Base-by-base conservation (phyloP, 345 rosid species). In the Stellera chamaejasme region DNA sequence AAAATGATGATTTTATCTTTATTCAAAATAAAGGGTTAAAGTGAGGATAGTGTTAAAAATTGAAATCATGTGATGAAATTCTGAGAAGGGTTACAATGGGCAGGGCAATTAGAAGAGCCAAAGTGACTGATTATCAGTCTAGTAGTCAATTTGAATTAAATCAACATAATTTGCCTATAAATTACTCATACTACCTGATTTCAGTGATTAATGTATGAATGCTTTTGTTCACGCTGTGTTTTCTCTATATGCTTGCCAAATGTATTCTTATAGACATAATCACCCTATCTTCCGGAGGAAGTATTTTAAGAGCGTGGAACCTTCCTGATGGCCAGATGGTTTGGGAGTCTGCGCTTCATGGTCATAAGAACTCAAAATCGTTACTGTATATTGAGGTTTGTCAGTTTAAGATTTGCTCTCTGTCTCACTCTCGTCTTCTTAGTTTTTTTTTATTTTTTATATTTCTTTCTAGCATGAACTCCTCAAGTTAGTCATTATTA, bases 281-380 rank as follows among this genome's bases (percentile, higher is more conserved):
- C 43, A 86, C 90, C 51, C 87, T 89, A 68, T 89, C 96, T 47
- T 82, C 92, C 0, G 72, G 71, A 25, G 99, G 99, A 62, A 87
- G 87, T 74, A 71, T 58, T 59, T 46, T 93, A 60, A 74, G 99
- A 77, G 96, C 97, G 7, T 93, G 99, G 97, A 93, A 89, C 75
- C 99, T 93, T 67, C 97, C 97, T 52, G 97, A 93, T 76, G 97
- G 99, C 50, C 99, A 89, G 68, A 82, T 93, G 96, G 96, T 82
- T 55, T 89, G 99, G 99, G 95, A 89, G 69, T 75, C 94, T 60
- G 71, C 72, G 44, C 77, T 93, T 70, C 75, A 65, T 48, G 83
- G 82, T 9, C 74, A 80, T 11, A 74, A 74, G 62, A 64, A 59
- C 58, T 84, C 96, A 0, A 84, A 83, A 72, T 72, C 96, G 50